A percentile compares a stretch with the other conserved stretches of the same genome.
These are phyloP conservation scores for Apiotrichum porosum DNA, from an alignment of 1,284 basidiomycete genomes.

Conservation along the genomic window DNA sequence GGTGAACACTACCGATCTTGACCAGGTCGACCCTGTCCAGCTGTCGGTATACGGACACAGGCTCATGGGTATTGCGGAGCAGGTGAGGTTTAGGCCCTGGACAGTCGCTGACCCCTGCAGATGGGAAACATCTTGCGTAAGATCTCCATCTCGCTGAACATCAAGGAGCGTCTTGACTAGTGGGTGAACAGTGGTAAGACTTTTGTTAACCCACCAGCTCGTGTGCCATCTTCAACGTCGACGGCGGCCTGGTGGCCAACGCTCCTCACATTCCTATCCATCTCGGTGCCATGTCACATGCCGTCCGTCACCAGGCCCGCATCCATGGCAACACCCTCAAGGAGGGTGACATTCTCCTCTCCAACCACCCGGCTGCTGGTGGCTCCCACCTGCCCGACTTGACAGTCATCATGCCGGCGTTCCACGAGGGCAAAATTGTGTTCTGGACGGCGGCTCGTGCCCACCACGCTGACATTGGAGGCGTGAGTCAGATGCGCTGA, in stretches of 20 bases:
- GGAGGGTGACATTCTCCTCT: constrained; percentile 51
- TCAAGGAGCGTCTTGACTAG: constrained; percentile 44
- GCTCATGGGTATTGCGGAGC: constrained; percentile 52
- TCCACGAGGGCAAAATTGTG: constrained; percentile 37
- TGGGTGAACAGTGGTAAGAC: background rate
- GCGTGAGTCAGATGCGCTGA: constrained; percentile 8
- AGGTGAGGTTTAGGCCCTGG: constrained; percentile 7
- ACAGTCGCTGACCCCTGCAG: background rate
- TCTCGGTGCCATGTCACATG: constrained; percentile 40
- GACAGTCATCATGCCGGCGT: constrained; percentile 46
- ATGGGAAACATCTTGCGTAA: constrained; percentile 54
- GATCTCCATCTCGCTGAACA: constrained; percentile 49
- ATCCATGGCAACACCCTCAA: constrained; percentile 30
- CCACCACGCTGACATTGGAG: constrained; percentile 51
- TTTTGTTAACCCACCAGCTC: constrained; percentile 22
- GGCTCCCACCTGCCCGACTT: constrained; percentile 53
- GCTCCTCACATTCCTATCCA: constrained; percentile 48
- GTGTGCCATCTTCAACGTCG: constrained; percentile 50
- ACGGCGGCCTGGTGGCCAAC: constrained; percentile 53
- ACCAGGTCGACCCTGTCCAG: constrained; percentile 51
- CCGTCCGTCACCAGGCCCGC: constrained; percentile 34
- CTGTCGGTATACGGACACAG: constrained; percentile 54
- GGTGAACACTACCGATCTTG: constrained; percentile 16
- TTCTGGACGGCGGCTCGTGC: constrained; percentile 44
- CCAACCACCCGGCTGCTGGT: constrained; percentile 53